Base-by-base conservation (phyloP, 129 eudicot genomes). In the Kitagawia praeruptora region DNA sequence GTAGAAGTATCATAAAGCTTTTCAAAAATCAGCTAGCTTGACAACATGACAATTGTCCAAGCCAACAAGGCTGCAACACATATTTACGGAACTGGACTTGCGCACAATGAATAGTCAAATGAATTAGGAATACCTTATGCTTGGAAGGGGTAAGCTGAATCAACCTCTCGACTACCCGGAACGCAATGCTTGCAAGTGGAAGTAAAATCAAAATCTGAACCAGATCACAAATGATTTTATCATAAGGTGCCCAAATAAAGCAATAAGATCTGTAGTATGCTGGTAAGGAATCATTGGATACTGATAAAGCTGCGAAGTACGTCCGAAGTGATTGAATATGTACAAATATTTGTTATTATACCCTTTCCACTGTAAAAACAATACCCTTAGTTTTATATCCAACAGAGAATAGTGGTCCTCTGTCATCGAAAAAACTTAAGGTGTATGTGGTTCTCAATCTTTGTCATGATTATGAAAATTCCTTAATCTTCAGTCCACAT, bases 111-210 rank as follows among this genome's bases (percentile, higher is more conserved):
- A 82, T 49, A 70, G 71, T 31, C 21, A 28, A 64, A 77, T 77
- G 63, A 34, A 71, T 70, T 47, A 80, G 25, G 44, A 45, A 47
- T 86, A 90, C 99, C 97, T 89, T 89, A 79, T 90, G 83, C 74
- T 87, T 87, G 54, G 93, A 41, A 75, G 98, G 98, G 44, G 93
- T 92, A 84, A 95, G 79, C 72, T 95, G 89, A 75, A 95, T 87
- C 85, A 95, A 80, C 88, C 96, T 89, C 89, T 88, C 87, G 11
- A 95, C 87, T 75, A 90, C 85, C 72, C 97, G 88, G 71, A 78
- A 85, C 40, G 97, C 98, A 83, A 95, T 86, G 80, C 93, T 91
- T 79, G 91, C 90, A 13, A 90, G 71, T 44, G 98, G 98, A 70
- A 92, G 86, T 77, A 95, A 84, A 54, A 95, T 87, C 85, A 95